These are phyloP conservation scores for Cladorrhinum sp. DNA, from an alignment of 2,329 filamentous ascomycete genomes.

Conservation along the genomic window DNA sequence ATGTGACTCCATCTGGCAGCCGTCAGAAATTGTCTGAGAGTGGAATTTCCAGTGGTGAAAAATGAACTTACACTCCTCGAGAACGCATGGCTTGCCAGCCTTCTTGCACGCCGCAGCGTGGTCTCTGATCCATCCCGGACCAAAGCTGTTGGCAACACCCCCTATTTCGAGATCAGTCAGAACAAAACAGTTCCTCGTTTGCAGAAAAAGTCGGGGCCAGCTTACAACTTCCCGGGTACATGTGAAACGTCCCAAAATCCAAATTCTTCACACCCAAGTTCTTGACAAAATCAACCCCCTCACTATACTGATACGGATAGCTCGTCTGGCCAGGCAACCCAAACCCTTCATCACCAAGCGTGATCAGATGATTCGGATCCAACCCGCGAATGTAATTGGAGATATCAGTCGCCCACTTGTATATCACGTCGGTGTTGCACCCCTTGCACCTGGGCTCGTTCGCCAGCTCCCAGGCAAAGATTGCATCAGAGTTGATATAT, in stretches of 20 bases:
- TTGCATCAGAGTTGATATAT: conserved; percentile 43
- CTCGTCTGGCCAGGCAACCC: conserved; percentile 27
- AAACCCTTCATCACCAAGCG: conserved; percentile 55
- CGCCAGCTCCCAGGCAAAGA: conserved; percentile 52
- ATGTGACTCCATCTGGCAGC: conserved; percentile 25
- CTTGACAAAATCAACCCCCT: conserved; percentile 32
- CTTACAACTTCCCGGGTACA: conserved; percentile 38
- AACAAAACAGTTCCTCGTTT: too few relatives aligned
- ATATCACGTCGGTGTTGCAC: conserved; percentile 56
- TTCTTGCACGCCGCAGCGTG: conserved; percentile 39
- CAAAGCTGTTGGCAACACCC: conserved; percentile 36
- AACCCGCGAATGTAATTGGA: conserved; percentile 61
- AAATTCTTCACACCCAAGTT: conserved; percentile 36
- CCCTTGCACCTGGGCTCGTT: conserved; percentile 60
- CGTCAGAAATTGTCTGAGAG: not conserved
- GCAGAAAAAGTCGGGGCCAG: not conserved
- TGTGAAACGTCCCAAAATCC: conserved; percentile 47
- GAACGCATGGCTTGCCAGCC: conserved; percentile 39
- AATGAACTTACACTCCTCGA: conserved; percentile 39
- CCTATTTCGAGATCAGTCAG: conserved; percentile 16
- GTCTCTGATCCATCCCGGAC: conserved; percentile 36
- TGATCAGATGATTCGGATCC: conserved; percentile 59
- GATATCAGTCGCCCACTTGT: conserved; percentile 55
- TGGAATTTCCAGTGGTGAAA: not conserved
- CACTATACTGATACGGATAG: conserved; percentile 27